Conservation (phyloP, 2,329 filamentous ascomycete species). For the Zymoseptoria ardabiliae region DNA sequence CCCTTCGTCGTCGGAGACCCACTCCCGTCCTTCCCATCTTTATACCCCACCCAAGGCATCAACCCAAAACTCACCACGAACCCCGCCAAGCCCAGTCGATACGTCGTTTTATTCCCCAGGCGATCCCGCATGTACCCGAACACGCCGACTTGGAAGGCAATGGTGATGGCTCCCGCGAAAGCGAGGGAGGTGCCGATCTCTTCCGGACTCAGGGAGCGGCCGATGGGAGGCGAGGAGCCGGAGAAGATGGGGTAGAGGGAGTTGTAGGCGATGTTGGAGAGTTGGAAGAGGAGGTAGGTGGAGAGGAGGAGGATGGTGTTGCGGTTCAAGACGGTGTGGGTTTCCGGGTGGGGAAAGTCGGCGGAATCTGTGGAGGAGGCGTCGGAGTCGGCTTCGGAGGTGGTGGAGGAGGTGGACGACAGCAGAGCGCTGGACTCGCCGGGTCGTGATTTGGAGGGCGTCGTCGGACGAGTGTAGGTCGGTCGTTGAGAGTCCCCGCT, state of each 20-base stretch:
- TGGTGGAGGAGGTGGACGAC: constrained; percentile 5
- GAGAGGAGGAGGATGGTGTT: constrained; percentile 74
- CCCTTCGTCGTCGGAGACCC: constrained; percentile 48
- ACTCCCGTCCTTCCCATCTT: constrained; percentile 44
- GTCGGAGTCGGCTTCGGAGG: constrained; percentile 18
- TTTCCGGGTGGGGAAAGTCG: constrained; percentile 37
- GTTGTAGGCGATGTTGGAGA: constrained; percentile 92
- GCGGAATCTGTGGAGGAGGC: constrained; percentile 26
- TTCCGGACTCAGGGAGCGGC: constrained; percentile 65
- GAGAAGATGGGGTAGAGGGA: constrained; percentile 92
- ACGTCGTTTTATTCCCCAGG: constrained; percentile 79
- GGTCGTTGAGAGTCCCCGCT: constrained; percentile 50
- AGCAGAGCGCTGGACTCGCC: constrained; percentile 4
- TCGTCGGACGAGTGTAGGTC: constrained; percentile 46
- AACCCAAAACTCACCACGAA: constrained; percentile 75
- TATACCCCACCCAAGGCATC: constrained; percentile 86
- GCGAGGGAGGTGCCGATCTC: constrained; percentile 82
- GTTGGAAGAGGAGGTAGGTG: constrained; percentile 88
- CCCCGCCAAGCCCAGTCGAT: constrained; percentile 68
- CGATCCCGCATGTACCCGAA: constrained; percentile 72
- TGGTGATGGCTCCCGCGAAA: constrained; percentile 76
- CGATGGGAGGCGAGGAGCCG: constrained; percentile 64
- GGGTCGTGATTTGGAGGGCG: constrained; percentile 4
- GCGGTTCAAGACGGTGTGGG: constrained; percentile 61
- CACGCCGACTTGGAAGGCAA: constrained; percentile 79